A percentile compares a stretch with the other conserved stretches of the same genome.
phyloP scores from a whole-genome alignment of 1,139 yeast genomes.

The Pichia kudriavzevii region DNA sequence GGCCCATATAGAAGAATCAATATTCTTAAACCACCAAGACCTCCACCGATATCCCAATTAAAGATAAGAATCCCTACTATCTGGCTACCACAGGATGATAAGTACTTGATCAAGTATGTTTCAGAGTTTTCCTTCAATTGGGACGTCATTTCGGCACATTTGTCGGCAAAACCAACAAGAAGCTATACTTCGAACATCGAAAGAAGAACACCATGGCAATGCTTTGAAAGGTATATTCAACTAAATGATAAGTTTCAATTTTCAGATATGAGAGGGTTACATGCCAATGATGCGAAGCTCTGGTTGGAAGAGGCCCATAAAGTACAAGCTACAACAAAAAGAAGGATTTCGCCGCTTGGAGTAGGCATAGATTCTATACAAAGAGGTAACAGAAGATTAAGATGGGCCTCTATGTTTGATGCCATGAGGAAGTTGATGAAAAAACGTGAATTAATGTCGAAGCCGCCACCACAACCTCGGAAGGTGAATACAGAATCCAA shows the following conservation, averaged over 20 bases:
- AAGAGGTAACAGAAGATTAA: slow-evolving; percentile 78
- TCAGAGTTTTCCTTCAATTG: slow-evolving; percentile 88
- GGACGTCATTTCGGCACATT: slow-evolving; percentile 81
- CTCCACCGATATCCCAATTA: slow-evolving; percentile 73
- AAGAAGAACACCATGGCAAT: slow-evolving; percentile 97
- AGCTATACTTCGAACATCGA: slow-evolving; percentile 82
- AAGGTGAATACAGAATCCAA: slow-evolving; percentile 28
- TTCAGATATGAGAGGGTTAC: slow-evolving; percentile 79
- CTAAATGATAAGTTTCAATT: slow-evolving; percentile 81
- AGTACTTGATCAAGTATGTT: slow-evolving; percentile 66
- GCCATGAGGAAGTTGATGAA: slow-evolving; percentile 87
- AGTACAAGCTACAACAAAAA: slow-evolving; percentile 78
- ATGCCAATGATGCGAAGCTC: slow-evolving; percentile 76
- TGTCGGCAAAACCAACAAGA: slow-evolving; percentile 56
- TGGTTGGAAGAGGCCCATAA: slow-evolving; percentile 91
- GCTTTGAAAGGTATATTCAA: slow-evolving; percentile 93
- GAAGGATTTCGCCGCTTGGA: slow-evolving; percentile 86
- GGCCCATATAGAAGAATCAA: slow-evolving; percentile 55
- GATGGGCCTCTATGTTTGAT: slow-evolving; percentile 98
- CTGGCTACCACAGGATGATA: slow-evolving; percentile 94
- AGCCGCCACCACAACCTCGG: slow-evolving; percentile 39
- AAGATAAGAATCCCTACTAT: slow-evolving; percentile 84
- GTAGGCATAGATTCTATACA: slow-evolving; percentile 88
- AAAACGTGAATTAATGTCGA: slow-evolving; percentile 68
- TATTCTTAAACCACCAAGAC: slow-evolving; percentile 73